Conservation (phyloP, 106 monocot species). For the Vanilla planifolia region DNA sequence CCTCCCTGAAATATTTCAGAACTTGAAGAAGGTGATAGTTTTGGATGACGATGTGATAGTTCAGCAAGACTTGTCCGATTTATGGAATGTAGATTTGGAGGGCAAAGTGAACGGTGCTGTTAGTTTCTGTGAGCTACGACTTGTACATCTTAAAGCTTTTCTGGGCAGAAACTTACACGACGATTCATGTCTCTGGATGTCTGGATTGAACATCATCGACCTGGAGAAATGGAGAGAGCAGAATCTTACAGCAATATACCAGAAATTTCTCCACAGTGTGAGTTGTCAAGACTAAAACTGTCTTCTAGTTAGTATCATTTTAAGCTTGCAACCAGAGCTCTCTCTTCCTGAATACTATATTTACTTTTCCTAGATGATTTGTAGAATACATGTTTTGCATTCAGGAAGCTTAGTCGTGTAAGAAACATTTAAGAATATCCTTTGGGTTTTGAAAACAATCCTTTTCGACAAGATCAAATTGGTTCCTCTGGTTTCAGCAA, state of each 20-base stretch:
- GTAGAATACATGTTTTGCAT: no score
- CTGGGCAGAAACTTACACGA: slow-evolving; percentile 17
- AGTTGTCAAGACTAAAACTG: no score
- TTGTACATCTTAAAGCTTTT: slow-evolving; percentile 38
- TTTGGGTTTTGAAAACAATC: no score
- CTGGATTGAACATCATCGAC: slow-evolving; percentile 47
- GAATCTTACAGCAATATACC: slow-evolving; percentile 31
- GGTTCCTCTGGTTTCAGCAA: no score
- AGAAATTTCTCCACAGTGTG: slow-evolving; percentile 23
- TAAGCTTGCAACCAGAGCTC: no score
- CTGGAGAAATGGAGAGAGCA: slow-evolving; percentile 44
- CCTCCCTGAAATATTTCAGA: slow-evolving; percentile 47
- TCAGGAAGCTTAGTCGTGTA: no score
- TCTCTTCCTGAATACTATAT: no score
- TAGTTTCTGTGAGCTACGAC: slow-evolving; percentile 29
- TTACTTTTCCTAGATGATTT: no score
- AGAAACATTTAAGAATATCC: no score
- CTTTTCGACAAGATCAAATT: no score
- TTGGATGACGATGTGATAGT: slow-evolving; percentile 65
- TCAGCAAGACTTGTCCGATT: slow-evolving; percentile 34
- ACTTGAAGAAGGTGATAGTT: slow-evolving; percentile 41
- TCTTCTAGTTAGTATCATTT: no score
- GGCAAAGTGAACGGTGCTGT: slow-evolving; percentile 38
- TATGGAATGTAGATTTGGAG: slow-evolving; percentile 46
- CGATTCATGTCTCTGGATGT: slow-evolving; percentile 43